phyloP scores from a whole-genome alignment of 2,329 filamentous ascomycete genomes.

The Sporothrix sp. region DNA sequence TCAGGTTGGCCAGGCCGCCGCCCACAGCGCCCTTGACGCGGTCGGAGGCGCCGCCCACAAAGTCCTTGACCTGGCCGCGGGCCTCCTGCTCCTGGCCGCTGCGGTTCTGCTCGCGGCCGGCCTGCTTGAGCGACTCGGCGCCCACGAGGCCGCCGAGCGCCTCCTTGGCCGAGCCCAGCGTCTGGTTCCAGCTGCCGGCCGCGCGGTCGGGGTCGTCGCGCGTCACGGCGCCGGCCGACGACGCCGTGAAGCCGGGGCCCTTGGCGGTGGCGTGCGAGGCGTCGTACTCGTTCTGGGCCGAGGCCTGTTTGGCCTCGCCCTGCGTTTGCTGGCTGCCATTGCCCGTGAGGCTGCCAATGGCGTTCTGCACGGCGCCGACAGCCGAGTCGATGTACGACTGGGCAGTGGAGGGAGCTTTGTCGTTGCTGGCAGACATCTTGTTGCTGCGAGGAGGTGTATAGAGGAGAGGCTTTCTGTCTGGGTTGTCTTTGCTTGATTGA shows the following conservation, averaged over 20 bases:
- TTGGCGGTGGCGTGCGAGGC: slow-evolving; percentile 67
- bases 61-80: slow-evolving; percentile 68
- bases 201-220: slow-evolving; percentile 64
- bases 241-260: slow-evolving; percentile 61
- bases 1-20: slow-evolving; percentile 58
- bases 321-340: slow-evolving; percentile 56
- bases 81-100: slow-evolving; percentile 76
- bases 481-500: too few relatives aligned
- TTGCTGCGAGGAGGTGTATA: too few relatives aligned
- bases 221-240: slow-evolving; percentile 58
- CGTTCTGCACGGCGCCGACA: slow-evolving; percentile 61
- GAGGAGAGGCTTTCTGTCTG: too few relatives aligned
- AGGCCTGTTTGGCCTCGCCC: slow-evolving; percentile 54
- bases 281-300: slow-evolving; percentile 57
- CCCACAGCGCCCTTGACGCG: slow-evolving; percentile 61
- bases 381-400: slow-evolving; percentile 69
- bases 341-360: slow-evolving; percentile 63
- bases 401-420: slow-evolving; percentile 58
- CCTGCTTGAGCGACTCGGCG: slow-evolving; percentile 62
- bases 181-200: slow-evolving; percentile 76
- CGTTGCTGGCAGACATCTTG: slow-evolving; percentile 9
- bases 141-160: slow-evolving; percentile 65
- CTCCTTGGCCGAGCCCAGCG: slow-evolving; percentile 78
- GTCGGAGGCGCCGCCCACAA: slow-evolving; percentile 55
- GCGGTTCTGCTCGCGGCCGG: slow-evolving; percentile 68